Evolutionary conservation across 768 basidiomycete genomes (phyloP).

Genomic region (Leccinum incarnatum): DNA sequence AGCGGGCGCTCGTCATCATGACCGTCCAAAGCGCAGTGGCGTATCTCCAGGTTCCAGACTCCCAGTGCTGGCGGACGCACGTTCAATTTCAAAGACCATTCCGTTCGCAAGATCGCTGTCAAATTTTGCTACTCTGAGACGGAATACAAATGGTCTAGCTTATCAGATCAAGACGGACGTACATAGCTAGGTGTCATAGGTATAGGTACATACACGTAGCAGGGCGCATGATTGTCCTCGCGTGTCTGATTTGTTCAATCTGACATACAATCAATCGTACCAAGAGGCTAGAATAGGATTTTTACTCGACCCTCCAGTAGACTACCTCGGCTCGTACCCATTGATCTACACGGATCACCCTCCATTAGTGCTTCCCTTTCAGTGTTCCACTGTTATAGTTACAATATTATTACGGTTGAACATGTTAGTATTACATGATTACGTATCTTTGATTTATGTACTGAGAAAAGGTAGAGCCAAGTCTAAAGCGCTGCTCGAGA

Average conservation of each 20-base stretch:
- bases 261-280: neutral
- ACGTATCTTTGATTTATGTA: neutral
- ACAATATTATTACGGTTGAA: neutral
- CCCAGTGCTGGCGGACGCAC: conserved; percentile 28
- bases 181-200: no score
- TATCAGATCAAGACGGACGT: conserved; percentile 47
- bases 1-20: conserved; percentile 12
- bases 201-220: no score
- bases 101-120: conserved; percentile 87
- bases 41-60: conserved; percentile 7
- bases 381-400: neutral
- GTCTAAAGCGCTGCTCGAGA: neutral
- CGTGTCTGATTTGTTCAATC: no score
- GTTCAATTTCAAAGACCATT: conserved; percentile 67
- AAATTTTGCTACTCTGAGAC: conserved; percentile 92
- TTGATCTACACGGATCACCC: neutral
- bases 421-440: neutral
- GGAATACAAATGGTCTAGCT: conserved; percentile 84
- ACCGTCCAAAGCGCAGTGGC: conserved; percentile 8
- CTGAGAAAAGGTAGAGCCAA: neutral
- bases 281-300: neutral
- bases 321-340: neutral
- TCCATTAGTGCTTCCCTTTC: neutral
- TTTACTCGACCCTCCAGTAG: neutral
- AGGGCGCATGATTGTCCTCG: no score